Evolutionary conservation across 2,329 filamentous ascomycete species (phyloP), one percentile per base, ranked within the genome.

Genomic region (Cladosporium velox): DNA sequence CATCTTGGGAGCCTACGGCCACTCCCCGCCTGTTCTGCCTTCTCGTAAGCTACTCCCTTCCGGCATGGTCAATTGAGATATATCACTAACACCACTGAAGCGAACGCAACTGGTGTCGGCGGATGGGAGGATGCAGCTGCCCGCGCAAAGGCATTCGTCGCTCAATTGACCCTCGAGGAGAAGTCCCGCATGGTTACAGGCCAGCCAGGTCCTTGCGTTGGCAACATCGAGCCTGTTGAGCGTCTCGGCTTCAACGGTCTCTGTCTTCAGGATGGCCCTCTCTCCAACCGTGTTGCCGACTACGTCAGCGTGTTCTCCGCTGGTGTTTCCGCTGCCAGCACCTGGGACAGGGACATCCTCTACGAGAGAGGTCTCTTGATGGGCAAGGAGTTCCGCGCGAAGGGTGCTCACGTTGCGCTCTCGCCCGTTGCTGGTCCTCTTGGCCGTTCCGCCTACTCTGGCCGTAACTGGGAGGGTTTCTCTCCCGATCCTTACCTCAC

Each of bases 251-350:
- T 77, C 62, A 65, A 68, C n/a, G 70, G 71, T 34, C 81, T 95
- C 26, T 91, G 90, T 68, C 81, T 96, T 21, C 92, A 96, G 75
- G 93, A 97, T 73, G 92, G 92, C 0, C 93, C 93, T 0, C 54
- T 59, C 11, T 51, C 54, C 28, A 59, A 51, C 63, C 54, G 57
- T 59, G 77, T 66, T 79, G 80, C 18, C 38, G 57, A 59, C 41
- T 65, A 59, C 30, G 54, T 59, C 11, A 65, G 91, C 0, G 91
- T 92, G 0, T 94, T 94, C 72, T 92, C 93, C 0, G 92, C 92
- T 10, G 93, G 92, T 12, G 85, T 95, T 68, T 96, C 91, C 0
- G 90, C 92, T 0, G 92, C 91, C 1, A 91, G 92, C 0, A 96
- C 92, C 0, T 96, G 91, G 89, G 93, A 92, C 76, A 90, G 87